Base-by-base conservation (phyloP, 2,329 filamentous ascomycete genomes). In the Tolypocladium cylindrosporum region DNA sequence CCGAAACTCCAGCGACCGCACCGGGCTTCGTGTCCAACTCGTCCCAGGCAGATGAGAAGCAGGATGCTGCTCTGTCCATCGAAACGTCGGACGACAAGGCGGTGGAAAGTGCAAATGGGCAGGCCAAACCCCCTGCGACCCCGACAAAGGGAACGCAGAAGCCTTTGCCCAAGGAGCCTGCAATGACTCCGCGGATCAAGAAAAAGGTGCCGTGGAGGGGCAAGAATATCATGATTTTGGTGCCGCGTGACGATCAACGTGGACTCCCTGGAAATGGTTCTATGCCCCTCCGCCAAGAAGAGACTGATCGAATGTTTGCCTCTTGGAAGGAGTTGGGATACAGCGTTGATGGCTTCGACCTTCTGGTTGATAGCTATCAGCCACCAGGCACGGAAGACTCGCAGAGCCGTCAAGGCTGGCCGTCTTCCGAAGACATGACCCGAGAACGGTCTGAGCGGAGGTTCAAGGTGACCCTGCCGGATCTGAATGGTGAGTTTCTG, bases 141-240 rank as follows among this genome's bases (percentile, higher is more conserved):
- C 74, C 74, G 3, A 67, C 64, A n/a, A 72, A 70, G 57, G 64
- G 64, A 41, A 64, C 61, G 11, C 67, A 72, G 21, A 75, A 72
- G 61, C 67, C 70, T 50, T 62, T 74, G 16, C 70, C 73, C 1
- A 74, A 73, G 56, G 74, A 74, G 34, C 67, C 72, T 7, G 69
- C 73, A 3, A 69, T 74, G 53, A 81, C 81, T 7, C 82, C 83
- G n/a, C 75, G 83, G 14, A 62, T 82, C 9, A 89, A 82, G 73
- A 91, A 89, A 69, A 90, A 87, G 72, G 77, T 92, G 2, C 79
- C 81, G 52, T 91, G 88, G 87, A 87, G 81, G 66, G 87, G 86
- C 58, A 91, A 90, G 74, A 85, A 83, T 59, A 90, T 90, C 56
- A 72, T 89, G 65, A 85, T 92, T 50, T 75, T 86, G 34, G 73